phyloP scores from a whole-genome alignment of 768 basidiomycete genomes.

The Pisolithus microcarpus region DNA sequence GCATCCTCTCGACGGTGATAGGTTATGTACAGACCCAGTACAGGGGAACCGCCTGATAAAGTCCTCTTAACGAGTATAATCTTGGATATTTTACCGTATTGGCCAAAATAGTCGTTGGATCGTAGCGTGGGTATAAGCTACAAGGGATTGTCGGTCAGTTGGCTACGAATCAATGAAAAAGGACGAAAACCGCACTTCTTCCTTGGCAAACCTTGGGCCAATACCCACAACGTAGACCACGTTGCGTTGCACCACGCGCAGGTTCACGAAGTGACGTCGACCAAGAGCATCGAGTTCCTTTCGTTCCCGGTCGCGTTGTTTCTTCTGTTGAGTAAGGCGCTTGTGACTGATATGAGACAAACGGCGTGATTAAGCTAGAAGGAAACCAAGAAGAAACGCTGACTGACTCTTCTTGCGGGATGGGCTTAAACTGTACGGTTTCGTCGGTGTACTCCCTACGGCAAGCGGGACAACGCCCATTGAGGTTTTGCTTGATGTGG shows the following conservation, averaged over 20 bases:
- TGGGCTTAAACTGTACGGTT: conserved; percentile 88
- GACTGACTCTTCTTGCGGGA: conserved; percentile 90
- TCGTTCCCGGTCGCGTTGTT: conserved; percentile 87
- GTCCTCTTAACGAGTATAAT: conserved; percentile 89
- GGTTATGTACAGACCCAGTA: conserved; percentile 93
- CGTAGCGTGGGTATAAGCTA: conserved; percentile 89
- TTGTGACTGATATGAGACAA: conserved; percentile 60
- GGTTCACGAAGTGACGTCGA: conserved; percentile 81
- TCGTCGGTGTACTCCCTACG: conserved; percentile 89
- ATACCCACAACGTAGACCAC: conserved; percentile 96
- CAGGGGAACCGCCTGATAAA: conserved; percentile 62
- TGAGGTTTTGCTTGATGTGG: conserved; percentile 93
- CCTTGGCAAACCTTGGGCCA: conserved; percentile 88
- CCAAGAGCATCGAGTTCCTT: conserved; percentile 88
- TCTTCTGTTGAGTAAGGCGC: conserved; percentile 91
- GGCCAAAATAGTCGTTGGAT: conserved; percentile 94
- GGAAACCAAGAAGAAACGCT: not conserved
- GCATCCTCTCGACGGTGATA: conserved; percentile 94
- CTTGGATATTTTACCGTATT: conserved; percentile 97
- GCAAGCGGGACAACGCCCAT: conserved; percentile 95
- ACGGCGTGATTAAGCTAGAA: conserved; percentile 8
- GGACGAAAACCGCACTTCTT: conserved; percentile 61
- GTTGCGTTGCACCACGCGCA: conserved; percentile 93
- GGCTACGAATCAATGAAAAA: not conserved
- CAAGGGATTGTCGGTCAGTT: conserved; percentile 4